Conservation (phyloP, 805 yeast species). For the Teunomyces pallodes region DNA sequence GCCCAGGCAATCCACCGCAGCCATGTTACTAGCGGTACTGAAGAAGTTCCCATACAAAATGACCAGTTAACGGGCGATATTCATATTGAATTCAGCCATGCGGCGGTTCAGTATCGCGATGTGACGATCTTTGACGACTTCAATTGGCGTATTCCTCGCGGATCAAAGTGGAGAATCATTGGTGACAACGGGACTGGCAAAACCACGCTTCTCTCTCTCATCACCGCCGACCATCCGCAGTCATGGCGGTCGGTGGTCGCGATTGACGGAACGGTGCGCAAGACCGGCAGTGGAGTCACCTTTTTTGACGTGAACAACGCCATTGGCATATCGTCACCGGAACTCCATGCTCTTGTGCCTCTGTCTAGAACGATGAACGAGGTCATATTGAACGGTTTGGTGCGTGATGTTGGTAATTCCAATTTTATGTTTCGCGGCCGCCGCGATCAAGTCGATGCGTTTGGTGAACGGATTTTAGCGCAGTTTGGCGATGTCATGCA, state of each 20-base stretch:
- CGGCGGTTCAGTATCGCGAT: constrained; percentile 66
- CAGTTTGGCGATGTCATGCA: constrained; percentile 30
- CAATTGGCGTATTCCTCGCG: constrained; percentile 62
- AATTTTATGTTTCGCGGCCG: constrained; percentile 45
- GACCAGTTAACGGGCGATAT: constrained; percentile 2
- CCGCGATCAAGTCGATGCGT: constrained; percentile 3
- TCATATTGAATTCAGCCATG: constrained; percentile 50
- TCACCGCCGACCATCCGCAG: constrained; percentile 96
- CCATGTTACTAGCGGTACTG: background rate
- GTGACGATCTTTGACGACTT: constrained; percentile 57
- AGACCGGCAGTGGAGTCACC: constrained; percentile 67
- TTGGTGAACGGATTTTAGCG: constrained; percentile 17
- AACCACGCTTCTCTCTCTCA: constrained; percentile 77
- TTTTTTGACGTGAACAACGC: constrained; percentile 73
- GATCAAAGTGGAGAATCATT: constrained; percentile 83
- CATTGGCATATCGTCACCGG: constrained; percentile 93
- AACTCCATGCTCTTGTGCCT: constrained; percentile 86
- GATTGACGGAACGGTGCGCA: constrained; percentile 64
- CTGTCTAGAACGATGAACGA: constrained; percentile 48
- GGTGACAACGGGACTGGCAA: constrained; percentile 95
- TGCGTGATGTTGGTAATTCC: constrained; percentile 55
- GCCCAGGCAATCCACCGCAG: constrained; percentile 38
- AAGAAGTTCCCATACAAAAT: background rate
- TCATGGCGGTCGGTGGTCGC: constrained; percentile 77
- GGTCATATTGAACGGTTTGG: constrained; percentile 69